These are phyloP conservation scores for Cystobasidium sp. DNA, from an alignment of 1,284 basidiomycete species.

Conservation along the genomic window DNA sequence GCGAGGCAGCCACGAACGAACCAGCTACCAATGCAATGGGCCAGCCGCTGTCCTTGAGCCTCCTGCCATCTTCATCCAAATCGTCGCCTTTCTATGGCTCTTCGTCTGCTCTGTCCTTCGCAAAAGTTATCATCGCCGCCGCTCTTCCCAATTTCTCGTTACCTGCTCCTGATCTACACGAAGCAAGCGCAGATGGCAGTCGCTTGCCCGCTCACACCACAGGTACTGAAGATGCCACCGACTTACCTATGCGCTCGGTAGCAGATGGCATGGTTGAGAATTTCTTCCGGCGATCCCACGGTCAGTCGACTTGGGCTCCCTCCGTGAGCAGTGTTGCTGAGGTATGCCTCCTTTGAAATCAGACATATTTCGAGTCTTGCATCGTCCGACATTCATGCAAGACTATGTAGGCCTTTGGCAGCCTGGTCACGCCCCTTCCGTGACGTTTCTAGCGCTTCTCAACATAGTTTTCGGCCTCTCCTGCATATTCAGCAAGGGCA, in stretches of 20 bases:
- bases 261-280: background rate
- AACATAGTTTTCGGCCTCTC: background rate
- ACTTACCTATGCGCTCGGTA: background rate
- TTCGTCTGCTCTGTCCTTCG: background rate
- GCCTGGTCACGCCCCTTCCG: background rate
- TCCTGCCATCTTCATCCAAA: background rate
- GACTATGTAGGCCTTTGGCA: background rate
- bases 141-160: background rate
- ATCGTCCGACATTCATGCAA: background rate
- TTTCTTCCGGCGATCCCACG: background rate
- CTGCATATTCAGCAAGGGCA: background rate
- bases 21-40: background rate
- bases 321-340: background rate
- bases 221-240: background rate
- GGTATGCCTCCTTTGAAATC: background rate
- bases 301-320: background rate
- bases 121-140: background rate
- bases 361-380: slow-evolving; percentile 8
- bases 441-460: background rate
- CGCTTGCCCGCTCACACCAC: background rate
- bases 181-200: background rate
- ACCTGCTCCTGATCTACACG: background rate
- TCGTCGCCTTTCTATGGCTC: background rate
- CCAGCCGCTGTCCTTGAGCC: background rate
- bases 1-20: background rate